Conservation (phyloP, 306 rosid species). For the Vigna nakashimae region DNA sequence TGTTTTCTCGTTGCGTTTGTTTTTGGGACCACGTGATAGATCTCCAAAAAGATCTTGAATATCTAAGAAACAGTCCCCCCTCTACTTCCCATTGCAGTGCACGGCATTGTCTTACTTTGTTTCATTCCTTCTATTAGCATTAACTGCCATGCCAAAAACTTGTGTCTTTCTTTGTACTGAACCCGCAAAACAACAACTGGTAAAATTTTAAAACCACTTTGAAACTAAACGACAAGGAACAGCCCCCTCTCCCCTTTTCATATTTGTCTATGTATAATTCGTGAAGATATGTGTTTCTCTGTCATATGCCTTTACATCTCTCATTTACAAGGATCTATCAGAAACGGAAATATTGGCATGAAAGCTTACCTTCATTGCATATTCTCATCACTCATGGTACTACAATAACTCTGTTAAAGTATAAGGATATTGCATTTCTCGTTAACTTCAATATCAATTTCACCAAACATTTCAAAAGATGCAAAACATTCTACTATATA, state of each 20-base stretch:
- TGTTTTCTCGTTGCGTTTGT: constrained; percentile 7
- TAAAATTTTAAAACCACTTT: constrained; percentile 5
- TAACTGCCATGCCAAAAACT: background rate
- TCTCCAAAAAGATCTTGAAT: constrained; percentile 67
- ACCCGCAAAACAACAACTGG: background rate
- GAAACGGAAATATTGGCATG: constrained; percentile 9
- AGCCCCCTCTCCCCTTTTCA: background rate
- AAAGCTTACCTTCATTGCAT: constrained; percentile 35
- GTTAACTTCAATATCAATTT: constrained; percentile 12
- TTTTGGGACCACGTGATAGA: constrained; percentile 34
- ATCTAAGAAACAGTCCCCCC: constrained; percentile 64
- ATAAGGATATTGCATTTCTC: background rate
- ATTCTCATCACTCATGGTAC: constrained; percentile 14
- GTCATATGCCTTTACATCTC: constrained; percentile 17
- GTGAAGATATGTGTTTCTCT: background rate
- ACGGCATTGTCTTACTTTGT: constrained; percentile 9
- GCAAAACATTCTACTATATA: constrained; percentile 27
- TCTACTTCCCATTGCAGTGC: constrained; percentile 17
- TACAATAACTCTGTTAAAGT: constrained; percentile 12
- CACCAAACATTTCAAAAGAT: constrained; percentile 32
- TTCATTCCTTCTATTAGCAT: constrained; percentile 35
- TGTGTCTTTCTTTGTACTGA: background rate
- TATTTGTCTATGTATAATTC: background rate
- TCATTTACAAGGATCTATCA: constrained; percentile 21
- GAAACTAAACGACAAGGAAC: constrained; percentile 14